These are phyloP conservation scores for Kalmusia sp. DNA, from an alignment of 2,329 filamentous ascomycete genomes.

Conservation along the genomic window DNA sequence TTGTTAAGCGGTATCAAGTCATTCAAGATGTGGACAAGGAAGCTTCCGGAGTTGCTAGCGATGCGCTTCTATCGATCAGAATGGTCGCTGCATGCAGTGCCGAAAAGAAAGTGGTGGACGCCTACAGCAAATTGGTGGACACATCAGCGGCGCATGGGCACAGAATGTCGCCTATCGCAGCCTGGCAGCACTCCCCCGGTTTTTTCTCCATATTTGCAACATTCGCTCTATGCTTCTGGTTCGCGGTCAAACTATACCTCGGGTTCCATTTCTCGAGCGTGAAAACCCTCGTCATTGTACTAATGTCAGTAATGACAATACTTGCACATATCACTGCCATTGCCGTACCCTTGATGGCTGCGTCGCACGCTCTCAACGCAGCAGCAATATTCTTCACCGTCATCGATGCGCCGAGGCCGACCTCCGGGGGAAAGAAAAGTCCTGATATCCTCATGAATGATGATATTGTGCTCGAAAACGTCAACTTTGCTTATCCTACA, in stretches of 20 bases:
- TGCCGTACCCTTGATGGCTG: neutral
- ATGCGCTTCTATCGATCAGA: conserved; percentile 26
- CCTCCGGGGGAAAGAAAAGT: neutral
- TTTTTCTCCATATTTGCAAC: conserved; percentile 35
- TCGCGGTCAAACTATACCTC: conserved; percentile 27
- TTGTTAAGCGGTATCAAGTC: conserved; percentile 21
- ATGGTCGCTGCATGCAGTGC: conserved; percentile 34
- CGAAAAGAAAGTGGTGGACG: conserved; percentile 25
- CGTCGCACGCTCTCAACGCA: neutral
- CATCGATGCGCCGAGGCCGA: conserved; percentile 19
- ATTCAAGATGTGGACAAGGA: conserved; percentile 29
- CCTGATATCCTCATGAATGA: conserved; percentile 17
- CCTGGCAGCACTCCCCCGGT: conserved; percentile 29
- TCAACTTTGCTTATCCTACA: conserved; percentile 92
- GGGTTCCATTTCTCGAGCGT: conserved; percentile 20
- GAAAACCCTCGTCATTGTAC: conserved; percentile 22
- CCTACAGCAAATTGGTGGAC: conserved; percentile 19
- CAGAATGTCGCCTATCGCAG: conserved; percentile 24
- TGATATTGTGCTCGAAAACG: conserved; percentile 75
- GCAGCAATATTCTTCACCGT: conserved; percentile 11
- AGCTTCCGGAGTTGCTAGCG: conserved; percentile 23
- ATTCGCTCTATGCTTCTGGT: conserved; percentile 36
- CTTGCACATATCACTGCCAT: conserved; percentile 1
- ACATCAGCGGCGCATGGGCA: conserved; percentile 13
- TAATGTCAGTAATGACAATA: conserved; percentile 7